These are phyloP conservation scores for Mrakia frigida DNA, from an alignment of 768 basidiomycete species.

Conservation along the genomic window DNA sequence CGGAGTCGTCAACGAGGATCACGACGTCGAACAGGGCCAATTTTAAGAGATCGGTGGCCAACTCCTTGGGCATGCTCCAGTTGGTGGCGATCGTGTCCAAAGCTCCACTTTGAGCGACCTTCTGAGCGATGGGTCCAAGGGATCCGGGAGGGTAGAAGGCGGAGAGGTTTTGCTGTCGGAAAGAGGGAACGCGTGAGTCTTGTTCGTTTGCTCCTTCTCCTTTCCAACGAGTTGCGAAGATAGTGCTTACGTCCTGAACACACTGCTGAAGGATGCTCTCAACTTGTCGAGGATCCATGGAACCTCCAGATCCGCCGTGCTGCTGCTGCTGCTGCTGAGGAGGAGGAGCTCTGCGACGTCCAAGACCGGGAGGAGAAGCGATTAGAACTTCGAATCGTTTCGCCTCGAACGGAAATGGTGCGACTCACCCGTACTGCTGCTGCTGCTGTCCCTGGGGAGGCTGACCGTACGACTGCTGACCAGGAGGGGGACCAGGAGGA, in stretches of 20 bases:
- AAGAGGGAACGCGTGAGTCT: background rate
- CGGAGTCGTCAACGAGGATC: constrained; percentile 34
- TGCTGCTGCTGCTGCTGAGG: background rate
- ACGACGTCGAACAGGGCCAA: constrained; percentile 46
- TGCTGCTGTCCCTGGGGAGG: constrained; percentile 21
- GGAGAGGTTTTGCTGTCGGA: constrained; percentile 43
- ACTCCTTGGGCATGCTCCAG: constrained; percentile 38
- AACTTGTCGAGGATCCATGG: constrained; percentile 26
- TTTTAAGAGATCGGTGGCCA: constrained; percentile 39
- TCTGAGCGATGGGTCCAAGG: constrained; percentile 46
- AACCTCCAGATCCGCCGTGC: background rate
- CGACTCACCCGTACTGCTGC: constrained; percentile 22
- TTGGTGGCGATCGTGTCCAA: constrained; percentile 43
- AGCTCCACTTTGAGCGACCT: constrained; percentile 44
- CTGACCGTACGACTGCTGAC: constrained; percentile 24
- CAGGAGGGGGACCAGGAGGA: constrained; percentile 21
- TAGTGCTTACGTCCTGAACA: constrained; percentile 14
- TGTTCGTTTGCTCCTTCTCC: background rate
- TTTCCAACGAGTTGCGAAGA: background rate
- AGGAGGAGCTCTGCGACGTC: constrained; percentile 15
- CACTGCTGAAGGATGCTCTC: constrained; percentile 30
- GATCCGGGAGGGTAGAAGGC: constrained; percentile 47
- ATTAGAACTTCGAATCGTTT: background rate
- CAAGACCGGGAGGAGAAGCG: background rate
- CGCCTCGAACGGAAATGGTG: too few species aligned